Evolutionary conservation across 176 grass and related monocot genomes (phyloP), one percentile per base, ranked within the genome.

Genomic region (Avena insularis): DNA sequence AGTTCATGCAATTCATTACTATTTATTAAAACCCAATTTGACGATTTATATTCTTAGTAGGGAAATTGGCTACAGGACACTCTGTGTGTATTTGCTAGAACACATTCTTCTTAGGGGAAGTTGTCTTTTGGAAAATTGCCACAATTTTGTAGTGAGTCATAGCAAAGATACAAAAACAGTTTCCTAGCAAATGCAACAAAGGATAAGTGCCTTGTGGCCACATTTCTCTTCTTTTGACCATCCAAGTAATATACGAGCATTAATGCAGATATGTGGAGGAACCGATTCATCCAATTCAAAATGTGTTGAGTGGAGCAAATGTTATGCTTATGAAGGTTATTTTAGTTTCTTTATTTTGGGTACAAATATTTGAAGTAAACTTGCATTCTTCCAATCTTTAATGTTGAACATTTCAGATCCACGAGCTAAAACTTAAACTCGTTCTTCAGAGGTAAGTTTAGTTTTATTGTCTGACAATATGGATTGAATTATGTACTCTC

Each of bases 281-380:
- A 87, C 64, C 89, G 77, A 82, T 87, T 68, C 51, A 54, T 54
- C 95, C 95, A 76, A 84, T 98, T 85, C 56, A 88, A 82, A 98
- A 95, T 86, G 49, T 92, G 35, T 82, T 95, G 17, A 87, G 84
- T 71, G 95, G 89, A 91, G 85, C 89, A 86, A 87, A 89, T 86
- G 92, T 89, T 15, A 93, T 91, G 92, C 89, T 93, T 94, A 94
- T 97, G 82, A 90, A 94, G 95, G 95, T 97, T 83, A 11, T 57
- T 71, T 84, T 79, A 51, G 67, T 36, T 85, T 56, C 6, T 5
- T 57, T 79, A 3, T 62, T 79, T 48, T n/a, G 1, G 15, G 64
- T 83, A 23, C 45, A 78, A 70, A 83, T 20, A 60, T 53, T 76
- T 72, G 12, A 75, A 68, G 40, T 82, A 17, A 10, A 90, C 25